phyloP scores from a whole-genome alignment of 2,329 filamentous ascomycete genomes.

The Aquanectria penicillioides region DNA sequence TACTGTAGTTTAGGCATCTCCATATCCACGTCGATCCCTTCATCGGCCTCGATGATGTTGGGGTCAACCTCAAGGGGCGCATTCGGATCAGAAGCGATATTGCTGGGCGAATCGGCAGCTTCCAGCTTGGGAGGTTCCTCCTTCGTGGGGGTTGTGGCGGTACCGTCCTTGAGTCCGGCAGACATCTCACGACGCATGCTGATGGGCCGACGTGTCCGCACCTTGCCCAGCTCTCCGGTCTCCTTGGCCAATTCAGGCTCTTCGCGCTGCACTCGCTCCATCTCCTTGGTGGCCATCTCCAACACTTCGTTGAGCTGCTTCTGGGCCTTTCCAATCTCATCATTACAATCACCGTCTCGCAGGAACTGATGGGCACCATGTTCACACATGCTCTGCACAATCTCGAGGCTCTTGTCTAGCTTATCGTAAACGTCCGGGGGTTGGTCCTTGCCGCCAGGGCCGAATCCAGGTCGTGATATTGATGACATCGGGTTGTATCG shows the following conservation, averaged over 20 bases:
- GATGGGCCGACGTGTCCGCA: conserved; percentile 61
- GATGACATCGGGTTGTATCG: conserved; percentile 45
- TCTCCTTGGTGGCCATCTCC: conserved; percentile 68
- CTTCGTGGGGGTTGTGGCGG: conserved; percentile 32
- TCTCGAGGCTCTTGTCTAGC: conserved; percentile 81
- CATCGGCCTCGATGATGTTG: conserved; percentile 52
- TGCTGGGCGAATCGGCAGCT: conserved; percentile 30
- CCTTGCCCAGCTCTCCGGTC: conserved; percentile 51
- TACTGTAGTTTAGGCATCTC: conserved; percentile 52
- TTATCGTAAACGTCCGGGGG: conserved; percentile 71
- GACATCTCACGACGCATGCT: conserved; percentile 61
- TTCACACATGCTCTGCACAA: conserved; percentile 84
- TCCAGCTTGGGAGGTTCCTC: conserved; percentile 41
- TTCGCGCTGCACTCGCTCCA: conserved; percentile 64
- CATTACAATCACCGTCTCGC: conserved; percentile 85
- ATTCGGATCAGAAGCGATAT: conserved; percentile 21
- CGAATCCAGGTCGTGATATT: conserved; percentile 39
- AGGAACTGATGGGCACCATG: conserved; percentile 88
- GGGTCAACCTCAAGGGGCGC: conserved; percentile 47
- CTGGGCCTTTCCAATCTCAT: conserved; percentile 77
- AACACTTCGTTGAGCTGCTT: conserved; percentile 71
- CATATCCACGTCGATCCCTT: conserved; percentile 53
- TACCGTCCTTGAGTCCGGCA: conserved; percentile 41
- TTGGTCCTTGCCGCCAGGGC: conserved; percentile 35
- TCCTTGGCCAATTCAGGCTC: conserved; percentile 57